Base-by-base conservation (phyloP, 805 yeast species). In the Brettanomyces custersianus region DNA sequence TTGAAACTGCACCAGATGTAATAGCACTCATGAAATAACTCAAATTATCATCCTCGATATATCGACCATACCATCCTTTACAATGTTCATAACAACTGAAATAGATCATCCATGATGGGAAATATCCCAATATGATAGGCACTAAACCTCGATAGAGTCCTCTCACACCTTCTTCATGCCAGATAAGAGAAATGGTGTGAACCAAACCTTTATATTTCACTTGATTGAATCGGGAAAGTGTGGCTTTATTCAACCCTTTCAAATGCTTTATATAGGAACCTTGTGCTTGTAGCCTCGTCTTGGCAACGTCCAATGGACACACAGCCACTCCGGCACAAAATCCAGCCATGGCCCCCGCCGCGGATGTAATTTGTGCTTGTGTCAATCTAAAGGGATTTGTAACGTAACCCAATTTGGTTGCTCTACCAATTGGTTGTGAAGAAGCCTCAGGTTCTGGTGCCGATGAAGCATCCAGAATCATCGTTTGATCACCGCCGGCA, bases 91-190 rank as follows among this genome's bases (percentile, higher is more conserved):
- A 92, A 22, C 87, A 82, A 6, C 90, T 72, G 60, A 92, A 92
- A 55, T 92, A 92, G 32, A 92, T 83, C 68, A 87, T 87, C 98
- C 98, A 92, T 0, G 96, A 86, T 12, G 98, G 98, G 48, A 92
- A 77, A 58, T 92, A 92, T 0, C 98, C 98, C 34, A 90, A 59
- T 1, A 90, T 72, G 27, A 90, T 86, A n/a, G 98, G 97, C 2
- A 80, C 80, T 18, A 92, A 61, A 4, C 98, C 98, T 42, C 95
- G 65, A 55, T 92, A 92, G 11, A 92, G 65, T 0, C 97, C 97
- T 28, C 73, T 59, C 2, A 76, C 48, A 8, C 96, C 95, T 60
- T 88, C 96, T 38, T 87, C 90, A 26, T 59, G 55, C 39, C 74
- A 60, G 15, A 90, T 88, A 2, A 79, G 68, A 18, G 62, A 52